These are phyloP conservation scores for Glutinoglossum americanum DNA, from an alignment of 495 filamentous ascomycete genomes.

Conservation along the genomic window DNA sequence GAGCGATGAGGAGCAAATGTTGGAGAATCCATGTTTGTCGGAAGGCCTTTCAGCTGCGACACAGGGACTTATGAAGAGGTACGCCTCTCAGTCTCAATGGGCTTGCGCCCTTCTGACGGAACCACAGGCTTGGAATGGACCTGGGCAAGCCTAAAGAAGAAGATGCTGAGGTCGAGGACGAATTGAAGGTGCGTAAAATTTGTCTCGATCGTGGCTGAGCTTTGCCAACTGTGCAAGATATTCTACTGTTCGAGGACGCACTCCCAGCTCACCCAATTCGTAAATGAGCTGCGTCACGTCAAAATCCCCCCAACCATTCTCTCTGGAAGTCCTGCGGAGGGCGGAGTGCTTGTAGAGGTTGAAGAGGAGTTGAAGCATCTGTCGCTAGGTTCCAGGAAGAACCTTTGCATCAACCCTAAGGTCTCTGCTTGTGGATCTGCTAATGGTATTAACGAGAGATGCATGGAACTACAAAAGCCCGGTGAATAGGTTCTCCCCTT, in stretches of 20 bases:
- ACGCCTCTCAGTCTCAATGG: constrained; percentile 16
- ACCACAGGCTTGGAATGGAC: constrained; percentile 14
- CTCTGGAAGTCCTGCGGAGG: constrained; percentile 14
- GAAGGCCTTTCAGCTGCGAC: constrained; percentile 38
- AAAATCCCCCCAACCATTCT: constrained; percentile 40
- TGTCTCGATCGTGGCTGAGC: not conserved
- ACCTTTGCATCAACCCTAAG: constrained; percentile 76
- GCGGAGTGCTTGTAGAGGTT: constrained; percentile 14
- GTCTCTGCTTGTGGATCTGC: constrained; percentile 48
- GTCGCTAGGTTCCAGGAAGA: constrained; percentile 73
- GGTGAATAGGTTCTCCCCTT: constrained; percentile 13
- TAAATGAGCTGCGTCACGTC: constrained; percentile 73
- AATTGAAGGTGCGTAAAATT: constrained; percentile 31
- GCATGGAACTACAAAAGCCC: constrained; percentile 71
- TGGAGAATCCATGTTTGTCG: constrained; percentile 8
- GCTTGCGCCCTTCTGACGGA: constrained; percentile 1
- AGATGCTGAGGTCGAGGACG: constrained; percentile 29
- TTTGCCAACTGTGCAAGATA: constrained; percentile 25
- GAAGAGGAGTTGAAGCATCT: constrained; percentile 62
- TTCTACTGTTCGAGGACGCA: constrained; percentile 92
- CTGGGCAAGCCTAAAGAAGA: constrained; percentile 23
- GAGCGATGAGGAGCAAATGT: constrained; percentile 33
- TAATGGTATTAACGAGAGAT: constrained; percentile 87
- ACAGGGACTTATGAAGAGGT: constrained; percentile 37
- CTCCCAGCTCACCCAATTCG: constrained; percentile 84